A percentile compares a stretch with the other conserved stretches of the same genome.
phyloP scores from a whole-genome alignment of 768 basidiomycete genomes.

The Rhodotorula toruloides region DNA sequence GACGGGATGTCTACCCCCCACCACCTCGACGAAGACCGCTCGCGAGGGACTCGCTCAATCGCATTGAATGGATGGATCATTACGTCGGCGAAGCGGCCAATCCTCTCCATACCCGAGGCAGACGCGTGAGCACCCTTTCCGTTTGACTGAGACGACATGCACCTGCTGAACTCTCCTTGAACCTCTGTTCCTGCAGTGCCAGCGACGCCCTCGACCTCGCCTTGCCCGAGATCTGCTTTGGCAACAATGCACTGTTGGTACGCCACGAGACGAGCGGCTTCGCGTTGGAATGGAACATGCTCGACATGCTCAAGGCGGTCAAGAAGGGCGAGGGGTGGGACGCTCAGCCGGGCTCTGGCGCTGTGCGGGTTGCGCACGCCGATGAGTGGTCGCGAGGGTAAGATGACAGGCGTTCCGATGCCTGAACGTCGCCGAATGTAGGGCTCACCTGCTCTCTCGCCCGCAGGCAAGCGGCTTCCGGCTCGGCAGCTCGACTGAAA shows the following conservation, averaged over 20 bases:
- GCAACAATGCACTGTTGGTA: constrained; percentile 68
- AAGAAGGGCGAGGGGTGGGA: constrained; percentile 54
- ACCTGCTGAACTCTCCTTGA: background rate
- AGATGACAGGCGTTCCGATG: constrained; percentile 39
- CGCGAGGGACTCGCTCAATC: constrained; percentile 56
- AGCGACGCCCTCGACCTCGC: constrained; percentile 59
- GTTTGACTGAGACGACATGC: no score
- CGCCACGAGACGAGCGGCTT: constrained; percentile 63
- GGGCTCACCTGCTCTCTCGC: background rate
- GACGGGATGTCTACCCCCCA: background rate
- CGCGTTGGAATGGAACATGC: constrained; percentile 62
- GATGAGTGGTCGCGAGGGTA: constrained; percentile 71
- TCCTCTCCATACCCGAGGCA: constrained; percentile 53
- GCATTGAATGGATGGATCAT: constrained; percentile 65
- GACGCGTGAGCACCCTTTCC: constrained; percentile 20
- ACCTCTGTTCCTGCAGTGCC: constrained; percentile 37
- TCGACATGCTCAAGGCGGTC: constrained; percentile 65
- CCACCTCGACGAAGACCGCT: constrained; percentile 6
- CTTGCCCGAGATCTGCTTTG: constrained; percentile 95
- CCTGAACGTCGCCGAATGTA: background rate
- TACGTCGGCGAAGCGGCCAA: constrained; percentile 66
- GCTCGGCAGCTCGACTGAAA: constrained; percentile 57
- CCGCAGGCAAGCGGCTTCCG: constrained; percentile 14
- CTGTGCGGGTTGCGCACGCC: constrained; percentile 90
- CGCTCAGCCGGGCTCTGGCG: constrained; percentile 54